Evolutionary conservation across 2,329 filamentous ascomycete genomes (phyloP).

Genomic region (Fusarium abutilonis): DNA sequence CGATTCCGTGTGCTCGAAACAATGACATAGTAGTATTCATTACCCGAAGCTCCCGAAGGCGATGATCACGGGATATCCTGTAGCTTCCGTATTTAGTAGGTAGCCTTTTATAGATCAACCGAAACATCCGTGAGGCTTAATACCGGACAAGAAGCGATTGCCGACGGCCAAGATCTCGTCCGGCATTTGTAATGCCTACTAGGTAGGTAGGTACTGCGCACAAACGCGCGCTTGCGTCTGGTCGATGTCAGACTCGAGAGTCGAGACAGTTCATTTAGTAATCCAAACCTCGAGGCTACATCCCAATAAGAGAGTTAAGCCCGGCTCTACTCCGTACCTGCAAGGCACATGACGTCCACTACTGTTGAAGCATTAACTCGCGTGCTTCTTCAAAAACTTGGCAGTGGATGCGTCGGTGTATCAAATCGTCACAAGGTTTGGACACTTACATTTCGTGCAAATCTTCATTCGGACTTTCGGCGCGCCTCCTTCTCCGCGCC

Average conservation of each 20-base stretch:
- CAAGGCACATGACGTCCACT: no score
- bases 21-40: neutral
- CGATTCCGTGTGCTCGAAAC: neutral
- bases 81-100: no score
- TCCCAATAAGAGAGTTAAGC: no score
- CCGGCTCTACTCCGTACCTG: no score
- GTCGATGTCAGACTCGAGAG: no score
- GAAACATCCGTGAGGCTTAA: slow-evolving; percentile 15
- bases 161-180: slow-evolving; percentile 17
- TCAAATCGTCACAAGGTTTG: neutral
- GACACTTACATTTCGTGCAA: neutral
- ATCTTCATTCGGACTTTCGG: neutral
- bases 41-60: slow-evolving; percentile 17
- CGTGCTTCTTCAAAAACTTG: no score
- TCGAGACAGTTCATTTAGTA: no score
- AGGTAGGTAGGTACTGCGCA: no score
- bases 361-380: no score
- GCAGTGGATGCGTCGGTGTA: neutral
- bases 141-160: slow-evolving; percentile 15
- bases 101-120: neutral
- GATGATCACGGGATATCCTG: neutral
- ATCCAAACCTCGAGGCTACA: no score
- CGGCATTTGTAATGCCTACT: slow-evolving; percentile 22
- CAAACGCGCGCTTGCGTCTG: slow-evolving; percentile 28
- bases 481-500: neutral